Base-by-base conservation (phyloP, 2,329 filamentous ascomycete genomes). In the Curvularia eragrostidis region DNA sequence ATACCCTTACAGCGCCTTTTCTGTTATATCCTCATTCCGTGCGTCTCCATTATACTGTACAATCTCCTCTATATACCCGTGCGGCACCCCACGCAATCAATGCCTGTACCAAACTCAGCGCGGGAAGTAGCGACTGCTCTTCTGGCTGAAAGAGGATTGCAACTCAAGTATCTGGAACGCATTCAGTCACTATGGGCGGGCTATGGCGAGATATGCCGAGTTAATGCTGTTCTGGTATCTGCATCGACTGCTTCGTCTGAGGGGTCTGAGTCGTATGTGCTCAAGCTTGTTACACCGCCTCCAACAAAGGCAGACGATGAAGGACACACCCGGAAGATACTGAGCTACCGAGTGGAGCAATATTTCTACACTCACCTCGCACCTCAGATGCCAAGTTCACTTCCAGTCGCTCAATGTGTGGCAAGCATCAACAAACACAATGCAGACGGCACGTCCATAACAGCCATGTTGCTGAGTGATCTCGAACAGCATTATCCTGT, bases 311-410 rank as follows among this genome's bases (percentile, higher is more conserved):
- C 63, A 5, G 48, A 75, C 3, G 83, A 87, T 36, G 87, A 89
- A 65, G 86, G 87, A 0, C 87, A 90, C 62, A 65, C 85, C 0
- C 82, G 88, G 6, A 90, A 90, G 67, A 82, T 90, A 57, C 72
- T 89, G 26, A 89, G 86, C 67, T 90, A 90, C 62, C 80, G 87
- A 44, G 85, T 89, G 3, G 88, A 90, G 72, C 86, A 88, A 66
- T 83, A 83, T 63, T 90, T 90, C 63, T 90, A 90, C 69, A 77
- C 76, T 1, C 70, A 82, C 2, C 71, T 90, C 10, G 85, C 84
- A 0, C 83, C 85, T 0, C 68, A 67, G 0, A 70, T 90, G 15
- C 72, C 72, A 1, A 68, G 75, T 0, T 67, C 73, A 0, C 69
- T 84, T 1, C 78, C 81, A 0, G 81, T 87, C 1, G 84, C 86